phyloP scores from a whole-genome alignment of 345 rosid species.

The Boechera divaricarpa region DNA sequence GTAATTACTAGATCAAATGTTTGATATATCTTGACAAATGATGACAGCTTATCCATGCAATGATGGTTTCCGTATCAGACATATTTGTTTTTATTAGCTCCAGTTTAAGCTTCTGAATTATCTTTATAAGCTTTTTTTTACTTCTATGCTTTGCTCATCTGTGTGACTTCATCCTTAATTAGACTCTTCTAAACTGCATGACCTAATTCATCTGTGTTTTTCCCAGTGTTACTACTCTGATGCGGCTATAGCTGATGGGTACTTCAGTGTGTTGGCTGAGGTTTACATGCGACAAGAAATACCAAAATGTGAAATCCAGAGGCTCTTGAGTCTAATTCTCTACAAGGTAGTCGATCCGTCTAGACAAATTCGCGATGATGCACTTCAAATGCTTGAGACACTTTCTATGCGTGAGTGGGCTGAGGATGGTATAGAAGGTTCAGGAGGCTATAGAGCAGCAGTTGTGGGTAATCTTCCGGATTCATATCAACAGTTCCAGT shows the following conservation, averaged over 20 bases:
- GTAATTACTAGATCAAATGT: conserved; percentile 22
- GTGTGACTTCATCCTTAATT: conserved; percentile 13
- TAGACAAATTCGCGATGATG: conserved; percentile 98
- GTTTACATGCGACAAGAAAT: conserved; percentile 99
- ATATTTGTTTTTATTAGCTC: conserved; percentile 18
- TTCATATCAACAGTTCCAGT: conserved; percentile 98
- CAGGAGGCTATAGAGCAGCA: conserved; percentile 96
- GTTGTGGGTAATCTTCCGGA: conserved; percentile 99
- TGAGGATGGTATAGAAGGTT: conserved; percentile 88
- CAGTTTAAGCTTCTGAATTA: conserved; percentile 25
- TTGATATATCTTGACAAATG: conserved; percentile 18
- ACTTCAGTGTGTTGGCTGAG: conserved; percentile 98
- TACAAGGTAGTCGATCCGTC: conserved; percentile 98
- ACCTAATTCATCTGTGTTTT: conserved; percentile 42
- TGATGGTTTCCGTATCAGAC: conserved; percentile 28
- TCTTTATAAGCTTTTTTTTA: conserved; percentile 29
- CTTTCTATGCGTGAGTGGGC: conserved; percentile 99
- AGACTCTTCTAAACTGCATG: conserved; percentile 25
- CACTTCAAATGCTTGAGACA: conserved; percentile 99
- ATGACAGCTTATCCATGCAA: conserved; percentile 19
- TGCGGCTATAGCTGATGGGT: conserved; percentile 94
- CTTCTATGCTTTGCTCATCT: conserved; percentile 30
- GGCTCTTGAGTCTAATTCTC: conserved; percentile 92
- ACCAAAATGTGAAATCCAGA: conserved; percentile 95
- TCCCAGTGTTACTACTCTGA: conserved; percentile 94